phyloP scores from a whole-genome alignment of 805 yeast genomes.

The Wickerhamiella cacticola region DNA sequence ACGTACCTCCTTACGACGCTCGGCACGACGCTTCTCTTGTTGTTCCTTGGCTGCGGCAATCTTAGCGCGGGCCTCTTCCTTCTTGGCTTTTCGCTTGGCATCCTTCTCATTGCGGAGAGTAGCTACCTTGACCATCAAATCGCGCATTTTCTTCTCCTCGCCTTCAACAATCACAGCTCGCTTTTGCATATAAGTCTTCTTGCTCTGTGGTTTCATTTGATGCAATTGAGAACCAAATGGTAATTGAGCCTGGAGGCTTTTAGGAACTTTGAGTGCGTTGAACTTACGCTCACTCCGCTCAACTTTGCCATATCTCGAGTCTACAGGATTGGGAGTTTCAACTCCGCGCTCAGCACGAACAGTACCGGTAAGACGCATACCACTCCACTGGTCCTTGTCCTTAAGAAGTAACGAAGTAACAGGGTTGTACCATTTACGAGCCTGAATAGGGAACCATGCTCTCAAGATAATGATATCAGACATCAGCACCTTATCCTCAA shows the following conservation, averaged over 20 bases:
- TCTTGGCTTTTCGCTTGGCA: constrained; percentile 57
- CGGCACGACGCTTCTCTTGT: constrained; percentile 52
- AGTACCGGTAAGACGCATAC: constrained; percentile 91
- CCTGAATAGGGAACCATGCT: constrained; percentile 93
- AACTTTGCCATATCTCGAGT: constrained; percentile 50
- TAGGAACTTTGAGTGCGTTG: constrained; percentile 81
- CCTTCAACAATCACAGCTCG: constrained; percentile 90
- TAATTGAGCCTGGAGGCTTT: constrained; percentile 54
- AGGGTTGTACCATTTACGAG: constrained; percentile 87
- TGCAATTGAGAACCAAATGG: constrained; percentile 91
- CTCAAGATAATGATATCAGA: constrained; percentile 72
- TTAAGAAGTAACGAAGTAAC: constrained; percentile 75
- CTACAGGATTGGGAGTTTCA: constrained; percentile 47
- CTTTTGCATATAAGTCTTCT: constrained; percentile 68
- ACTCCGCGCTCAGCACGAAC: constrained; percentile 67
- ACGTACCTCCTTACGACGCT: constrained; percentile 73
- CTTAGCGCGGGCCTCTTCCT: constrained; percentile 62
- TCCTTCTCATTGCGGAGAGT: constrained; percentile 82
- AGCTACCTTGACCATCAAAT: constrained; percentile 73
- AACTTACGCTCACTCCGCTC: constrained; percentile 78
- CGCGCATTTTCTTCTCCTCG: constrained; percentile 86
- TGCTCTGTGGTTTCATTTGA: constrained; percentile 70
- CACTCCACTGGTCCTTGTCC: constrained; percentile 82
- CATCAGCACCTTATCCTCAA: constrained; percentile 87
- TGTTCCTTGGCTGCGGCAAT: constrained; percentile 66